Base-by-base conservation (phyloP, 352 stramenopile species). In the Phytophthora pini region DNA sequence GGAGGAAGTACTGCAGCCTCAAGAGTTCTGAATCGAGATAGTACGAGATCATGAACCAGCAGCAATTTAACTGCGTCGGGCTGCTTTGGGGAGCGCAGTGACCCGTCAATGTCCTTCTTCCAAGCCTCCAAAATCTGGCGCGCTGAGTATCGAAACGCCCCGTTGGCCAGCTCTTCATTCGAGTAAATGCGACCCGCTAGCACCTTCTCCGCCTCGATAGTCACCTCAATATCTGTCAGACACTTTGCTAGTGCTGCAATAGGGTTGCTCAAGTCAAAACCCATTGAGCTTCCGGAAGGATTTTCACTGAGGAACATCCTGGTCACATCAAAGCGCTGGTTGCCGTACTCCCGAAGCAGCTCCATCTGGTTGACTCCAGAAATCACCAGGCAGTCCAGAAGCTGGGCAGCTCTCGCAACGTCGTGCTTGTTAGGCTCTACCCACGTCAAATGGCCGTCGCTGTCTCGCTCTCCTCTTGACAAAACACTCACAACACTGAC, bases 401-500 rank as follows among this genome's bases (percentile, higher is more conserved):
- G 72, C 54, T 92, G 79, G n/a, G 70, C 46, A 8, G 76, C 76
- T 57, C 85, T 88, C 5, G 71, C 49, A 11, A 81, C 58, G 39
- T 92, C 84, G 2, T 84, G 68, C 15, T 81, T 79, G 67, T 70
- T 89, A 9, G 77, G 80, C 34, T 80, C 63, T 20, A 59, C 67
- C 73, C 82, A 92, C 22, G 63, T 70, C 9, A 72, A 49, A 5
- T 6, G 12, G 1, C 26, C 61, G 26, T 76, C 50, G 3, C 64
- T 67, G 11, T 75, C 60, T 34, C 73, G 72, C 52, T 65, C 82
- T n/a, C 75, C 77, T 59, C 77, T 76, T 0, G 72, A 87, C 10
- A 93, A 39, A 5, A 92, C 67, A 29, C 74, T 79, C n/a, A 90
- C 77, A 5, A 87, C 82, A 34, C 75, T 92, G 27, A 89, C 71